Base-by-base conservation (phyloP, 768 basidiomycete genomes). In the Phylloporus sp. region DNA sequence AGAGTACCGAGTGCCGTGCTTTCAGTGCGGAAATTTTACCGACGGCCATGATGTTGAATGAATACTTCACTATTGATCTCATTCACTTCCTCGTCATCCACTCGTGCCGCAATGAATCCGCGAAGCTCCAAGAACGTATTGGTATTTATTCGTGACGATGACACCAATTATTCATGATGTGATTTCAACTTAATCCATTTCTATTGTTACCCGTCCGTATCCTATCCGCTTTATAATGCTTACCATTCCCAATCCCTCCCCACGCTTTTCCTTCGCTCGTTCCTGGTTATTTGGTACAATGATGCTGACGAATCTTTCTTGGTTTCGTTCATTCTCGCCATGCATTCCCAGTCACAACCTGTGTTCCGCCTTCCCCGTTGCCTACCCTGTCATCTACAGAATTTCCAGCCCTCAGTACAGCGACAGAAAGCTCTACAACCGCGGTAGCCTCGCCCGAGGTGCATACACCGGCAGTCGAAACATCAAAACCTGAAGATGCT, bases 1-100 rank as follows among this genome's bases (percentile, higher is more conserved):
- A 82, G 80, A 79, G 84, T 90, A 88, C 86, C 88, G 79, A 89
- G 86, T 74, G 72, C 85, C 85, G 83, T 87, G 76, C 86, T 86
- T 88, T 86, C 85, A 89, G 87, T 86, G 83, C 86, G 85, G 84
- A 85, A 84, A 80, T 74, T 81, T 74, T 81, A 80, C 72, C 76
- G 82, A 79, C 84, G 79, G 68, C 79, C 78, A 75, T 88, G 76
- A 88, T 65, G 53, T 59, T 60, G 60, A 65, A 67, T 68, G 63
- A 64, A 68, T 73, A 67, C 72, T 43, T 59, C 63, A 45, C 54
- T 61, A 28, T 47, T 65, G 22, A 49, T 51, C 55, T 47, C 45
- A 41, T 53, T 55, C 47, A n/a, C 38, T 43, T 54, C 58, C 52
- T 63, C 59, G 48, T 64, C 57, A 56, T 58, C 55, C 45, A 27